Base-by-base conservation (phyloP, 2,329 filamentous ascomycete species). In the Lomentospora prolificans region DNA sequence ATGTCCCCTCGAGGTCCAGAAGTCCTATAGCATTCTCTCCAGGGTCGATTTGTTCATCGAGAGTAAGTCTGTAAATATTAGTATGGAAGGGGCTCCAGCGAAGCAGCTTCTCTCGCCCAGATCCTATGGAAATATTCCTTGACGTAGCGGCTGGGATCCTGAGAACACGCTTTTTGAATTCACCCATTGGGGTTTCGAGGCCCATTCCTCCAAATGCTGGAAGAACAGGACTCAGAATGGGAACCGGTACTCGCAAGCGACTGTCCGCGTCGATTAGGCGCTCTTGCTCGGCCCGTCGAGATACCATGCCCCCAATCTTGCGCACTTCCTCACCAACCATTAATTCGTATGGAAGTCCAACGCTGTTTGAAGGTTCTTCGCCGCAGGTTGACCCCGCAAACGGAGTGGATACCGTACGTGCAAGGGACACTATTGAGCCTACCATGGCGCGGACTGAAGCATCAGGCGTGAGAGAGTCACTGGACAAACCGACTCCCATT, bases 181-280 rank as follows among this genome's bases (percentile, higher is more conserved):
- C 36, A 12, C n/a, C 14, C 36, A 41, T 41, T 17, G 4, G 36
- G 7, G 14, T 19, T 17, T 17, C 36, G 19, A 4, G 28, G 17
- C 41, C 4, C 1, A 17, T 24, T 68, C 68, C 70, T 33, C 59
- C 58, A 1, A 63, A 60, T 4, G 56, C 46, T 12, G 62, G 57
- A 22, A 61, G 60, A 1, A 58, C 57, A 39, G 68, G 69, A 28
- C 65, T 58, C 24, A 69, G 50, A 6, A 56, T 33, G 4, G 68
- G 68, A 41, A 68, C 61, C 2, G 61, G 57, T 19, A 71, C 44
- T 25, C 67, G 62, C 4, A 66, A 57, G 1, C 62, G 56, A 3
- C 64, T 61, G 14, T 66, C 61, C 4, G 57, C 48, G 19, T 61
- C 57, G 22, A 66, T 58, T 1, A 69, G 50, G 10, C 60, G 59